Percentiles rank a stretch among this genome's conserved stretches.
Evolutionary conservation across 225 moss, liverwort and hornwort genomes (phyloP).

Genomic region (Polytrichum formosum): DNA sequence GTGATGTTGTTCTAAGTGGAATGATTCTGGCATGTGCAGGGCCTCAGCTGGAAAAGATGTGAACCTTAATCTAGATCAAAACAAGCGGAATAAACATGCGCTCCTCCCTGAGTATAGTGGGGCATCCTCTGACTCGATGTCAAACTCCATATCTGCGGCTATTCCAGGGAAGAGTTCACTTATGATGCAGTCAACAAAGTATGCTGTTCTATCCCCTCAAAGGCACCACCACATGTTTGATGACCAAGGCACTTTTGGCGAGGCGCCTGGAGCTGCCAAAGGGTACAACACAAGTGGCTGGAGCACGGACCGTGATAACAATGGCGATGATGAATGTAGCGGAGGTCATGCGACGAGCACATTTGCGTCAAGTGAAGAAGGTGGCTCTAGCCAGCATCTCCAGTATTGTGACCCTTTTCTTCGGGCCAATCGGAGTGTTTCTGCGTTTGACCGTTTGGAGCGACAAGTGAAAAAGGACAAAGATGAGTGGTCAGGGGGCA

Average conservation of each 20-base stretch:
- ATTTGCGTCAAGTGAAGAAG: conserved; percentile 23
- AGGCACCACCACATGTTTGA: neutral
- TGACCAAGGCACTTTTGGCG: conserved; percentile 10
- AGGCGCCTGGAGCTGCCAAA: conserved; percentile 2
- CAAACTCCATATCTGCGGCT: neutral
- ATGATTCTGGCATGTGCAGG: conserved; percentile 12
- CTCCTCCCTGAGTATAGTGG: conserved; percentile 3
- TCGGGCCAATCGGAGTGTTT: conserved; percentile 4
- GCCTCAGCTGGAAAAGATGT: conserved; percentile 8
- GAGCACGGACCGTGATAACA: conserved; percentile 18
- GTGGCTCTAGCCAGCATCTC: conserved; percentile 5
- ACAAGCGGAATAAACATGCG: conserved; percentile 15
- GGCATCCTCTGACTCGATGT: conserved; percentile 3
- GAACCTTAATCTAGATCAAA: conserved; percentile 2
- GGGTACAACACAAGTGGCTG: conserved; percentile 17
- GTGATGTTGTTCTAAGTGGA: neutral
- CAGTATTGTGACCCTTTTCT: conserved; percentile 7
- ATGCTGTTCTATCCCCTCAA: neutral
- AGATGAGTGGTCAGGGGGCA: conserved; percentile 15
- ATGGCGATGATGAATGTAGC: conserved; percentile 19
- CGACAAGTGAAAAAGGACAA: neutral
- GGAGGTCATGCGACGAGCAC: conserved; percentile 16
- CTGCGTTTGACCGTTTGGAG: conserved; percentile 3
- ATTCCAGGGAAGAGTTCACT: neutral
- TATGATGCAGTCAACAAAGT: neutral